These are phyloP conservation scores for Cudoniella acicularis DNA, from an alignment of 495 filamentous ascomycete genomes.

Conservation along the genomic window DNA sequence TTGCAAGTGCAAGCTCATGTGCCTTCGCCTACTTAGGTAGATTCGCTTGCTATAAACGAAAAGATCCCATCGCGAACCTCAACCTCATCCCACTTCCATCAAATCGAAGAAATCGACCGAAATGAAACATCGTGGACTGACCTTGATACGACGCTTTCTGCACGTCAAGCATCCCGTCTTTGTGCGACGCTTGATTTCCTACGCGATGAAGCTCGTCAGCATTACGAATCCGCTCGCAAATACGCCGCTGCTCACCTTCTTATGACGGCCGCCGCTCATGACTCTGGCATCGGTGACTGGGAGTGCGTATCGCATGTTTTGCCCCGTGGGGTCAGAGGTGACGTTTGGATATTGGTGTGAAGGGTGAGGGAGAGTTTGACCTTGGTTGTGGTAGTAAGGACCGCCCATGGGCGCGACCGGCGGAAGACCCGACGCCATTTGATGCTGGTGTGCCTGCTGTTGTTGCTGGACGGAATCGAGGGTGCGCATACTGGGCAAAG, in stretches of 20 bases:
- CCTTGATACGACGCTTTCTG: conserved; percentile 97
- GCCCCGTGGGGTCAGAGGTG: conserved; percentile 34
- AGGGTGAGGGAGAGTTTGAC: conserved; percentile 31
- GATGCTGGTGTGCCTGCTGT: conserved; percentile 40
- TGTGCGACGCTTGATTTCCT: conserved; percentile 95
- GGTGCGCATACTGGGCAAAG: conserved; percentile 64
- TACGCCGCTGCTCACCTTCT: conserved; percentile 58
- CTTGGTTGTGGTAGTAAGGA: conserved; percentile 32
- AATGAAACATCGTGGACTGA: conserved; percentile 45
- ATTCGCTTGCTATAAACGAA: conserved; percentile 38
- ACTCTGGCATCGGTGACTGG: conserved; percentile 60
- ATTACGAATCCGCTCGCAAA: conserved; percentile 5
- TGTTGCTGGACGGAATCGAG: conserved; percentile 46
- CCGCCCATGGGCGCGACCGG: conserved; percentile 31
- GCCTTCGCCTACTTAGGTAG: conserved; percentile 46
- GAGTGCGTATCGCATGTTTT: conserved; percentile 54
- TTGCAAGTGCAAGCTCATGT: conserved; percentile 37
- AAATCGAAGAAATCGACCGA: conserved; percentile 4
- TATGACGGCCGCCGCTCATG: conserved; percentile 78
- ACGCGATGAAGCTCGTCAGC: conserved; percentile 18
- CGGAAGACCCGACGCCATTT: conserved; percentile 34
- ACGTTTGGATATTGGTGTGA: conserved; percentile 42
- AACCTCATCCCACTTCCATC: conserved; percentile 16
- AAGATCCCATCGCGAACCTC: conserved; percentile 27
- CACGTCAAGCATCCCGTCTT: conserved; percentile 98